A percentile compares a stretch with the other conserved stretches of the same genome.
Conservation (phyloP, 1,139 yeast species). For the Nematodospora anomalae region DNA sequence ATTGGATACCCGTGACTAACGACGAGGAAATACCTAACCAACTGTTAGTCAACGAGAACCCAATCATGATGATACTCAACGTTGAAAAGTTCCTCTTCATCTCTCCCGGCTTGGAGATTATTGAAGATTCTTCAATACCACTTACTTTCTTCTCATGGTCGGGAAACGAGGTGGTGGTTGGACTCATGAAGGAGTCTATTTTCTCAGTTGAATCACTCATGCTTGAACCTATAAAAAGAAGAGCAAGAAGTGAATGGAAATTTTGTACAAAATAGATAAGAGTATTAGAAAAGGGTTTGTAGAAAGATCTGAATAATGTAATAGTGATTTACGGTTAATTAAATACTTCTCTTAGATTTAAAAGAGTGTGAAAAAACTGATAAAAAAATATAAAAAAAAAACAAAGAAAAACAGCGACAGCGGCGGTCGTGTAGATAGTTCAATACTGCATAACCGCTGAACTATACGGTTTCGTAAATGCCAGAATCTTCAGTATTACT, state of each 20-base stretch:
- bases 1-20: constrained; percentile 58
- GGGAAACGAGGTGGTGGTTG: constrained; percentile 2
- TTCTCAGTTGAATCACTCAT: background rate
- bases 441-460: too few species aligned
- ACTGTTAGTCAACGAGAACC: constrained; percentile 68
- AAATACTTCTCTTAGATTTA: too few species aligned
- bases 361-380: too few species aligned
- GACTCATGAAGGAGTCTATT: background rate
- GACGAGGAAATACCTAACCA: constrained; percentile 61
- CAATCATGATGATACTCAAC: constrained; percentile 61
- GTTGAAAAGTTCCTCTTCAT: constrained; percentile 52
- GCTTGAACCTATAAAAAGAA: background rate
- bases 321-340: background rate
- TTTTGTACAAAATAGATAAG: too few species aligned
- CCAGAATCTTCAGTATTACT: too few species aligned
- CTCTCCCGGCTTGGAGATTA: constrained; percentile 23
- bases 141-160: constrained; percentile 10
- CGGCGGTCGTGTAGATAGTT: too few species aligned
- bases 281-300: too few species aligned
- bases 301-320: too few species aligned
- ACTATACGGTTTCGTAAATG: too few species aligned
- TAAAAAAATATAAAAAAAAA: too few species aligned
- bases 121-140: constrained; percentile 8
- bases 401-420: too few species aligned
- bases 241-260: too few species aligned